Base-by-base conservation (phyloP, 2,329 filamentous ascomycete species). In the Paecilomyces variotii region DNA sequence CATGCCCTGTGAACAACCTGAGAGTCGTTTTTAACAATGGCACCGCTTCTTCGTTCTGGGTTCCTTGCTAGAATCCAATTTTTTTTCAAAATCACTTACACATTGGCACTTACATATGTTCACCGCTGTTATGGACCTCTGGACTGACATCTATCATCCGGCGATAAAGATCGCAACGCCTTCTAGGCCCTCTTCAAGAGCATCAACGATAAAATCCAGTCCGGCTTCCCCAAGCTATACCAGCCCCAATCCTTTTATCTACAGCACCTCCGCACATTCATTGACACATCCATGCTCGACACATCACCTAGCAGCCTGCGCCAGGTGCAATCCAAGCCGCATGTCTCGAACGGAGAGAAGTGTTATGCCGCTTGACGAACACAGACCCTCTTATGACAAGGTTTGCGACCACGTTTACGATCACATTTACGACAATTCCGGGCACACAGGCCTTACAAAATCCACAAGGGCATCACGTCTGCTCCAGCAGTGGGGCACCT, bases 211-310 rank as follows among this genome's bases (percentile, higher is more conserved):
- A 2, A 56, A 14, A 24, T 24, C 55, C 1, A 27, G 34, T 56
- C 14, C 25, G 24, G 10, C 55, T 14, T 52, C 35, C 49, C 59
- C 65, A 11, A 62, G 60, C 54, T 67, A 67, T 39, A 65, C 59
- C 35, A 56, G 63, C 9, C n/a, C 35, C 27, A 67, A 67, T 52
- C 65, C 65, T n/a, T 59, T 64, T 11, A 64, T 67, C 19, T 59
- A 56, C 26, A 57, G 61, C 11, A 59, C 60, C 5, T 59, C 63
- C 6, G 58, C 61, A 5, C 65, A 67, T 26, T 67, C 65, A 1
- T 64, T 67, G 52, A 67, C 64, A 28, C 65, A 67, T 49, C 59
- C 59, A 19, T 64, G 61, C 56, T 64, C 62, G 6, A 61, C 57
- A 14, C 62, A 67, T 57, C 55, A 54, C 24, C 27, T 57, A 1